phyloP scores from a whole-genome alignment of 208 protist genomes.

The Wallacemonas collosoma region DNA sequence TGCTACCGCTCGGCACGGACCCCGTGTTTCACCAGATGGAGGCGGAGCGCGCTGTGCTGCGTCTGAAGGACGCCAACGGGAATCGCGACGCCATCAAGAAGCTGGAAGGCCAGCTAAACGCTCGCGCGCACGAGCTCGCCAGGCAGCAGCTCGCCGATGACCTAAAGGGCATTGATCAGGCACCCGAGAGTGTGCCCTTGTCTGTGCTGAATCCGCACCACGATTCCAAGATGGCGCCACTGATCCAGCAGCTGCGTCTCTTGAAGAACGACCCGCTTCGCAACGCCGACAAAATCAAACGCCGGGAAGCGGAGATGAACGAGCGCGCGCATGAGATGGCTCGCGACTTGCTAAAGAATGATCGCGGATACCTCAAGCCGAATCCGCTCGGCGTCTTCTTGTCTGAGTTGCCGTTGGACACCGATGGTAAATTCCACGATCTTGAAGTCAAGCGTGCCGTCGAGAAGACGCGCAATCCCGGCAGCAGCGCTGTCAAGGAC shows the following conservation, averaged over 20 bases:
- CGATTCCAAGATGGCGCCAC: constrained; percentile 41
- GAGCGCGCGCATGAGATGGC: constrained; percentile 55
- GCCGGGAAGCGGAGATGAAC: constrained; percentile 51
- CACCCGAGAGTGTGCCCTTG: constrained; percentile 57
- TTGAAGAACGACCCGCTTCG: constrained; percentile 56
- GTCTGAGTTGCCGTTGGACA: constrained; percentile 55
- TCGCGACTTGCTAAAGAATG: constrained; percentile 37
- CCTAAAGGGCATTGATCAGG: constrained; percentile 50
- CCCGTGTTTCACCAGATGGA: constrained; percentile 51
- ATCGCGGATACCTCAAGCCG: constrained; percentile 48
- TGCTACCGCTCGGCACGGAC: constrained; percentile 60
- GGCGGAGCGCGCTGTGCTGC: constrained; percentile 48
- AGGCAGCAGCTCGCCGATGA: constrained; percentile 60
- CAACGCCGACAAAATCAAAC: constrained; percentile 58
- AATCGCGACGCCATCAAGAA: constrained; percentile 40
- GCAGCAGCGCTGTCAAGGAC: constrained; percentile 27
- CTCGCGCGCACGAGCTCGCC: constrained; percentile 60
- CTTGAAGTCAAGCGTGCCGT: constrained; percentile 48
- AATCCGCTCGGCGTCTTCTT: constrained; percentile 59
- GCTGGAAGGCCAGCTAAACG: constrained; percentile 61
- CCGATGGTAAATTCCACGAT: constrained; percentile 50
- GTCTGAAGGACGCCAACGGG: constrained; percentile 43
- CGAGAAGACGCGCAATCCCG: constrained; percentile 33
- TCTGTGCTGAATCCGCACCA: constrained; percentile 59
- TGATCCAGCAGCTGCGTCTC: constrained; percentile 51